A percentile compares a stretch with the other conserved stretches of the same genome.
These are phyloP conservation scores for Colletotrichum sp. DNA, from an alignment of 2,329 filamentous ascomycete genomes.

Conservation along the genomic window DNA sequence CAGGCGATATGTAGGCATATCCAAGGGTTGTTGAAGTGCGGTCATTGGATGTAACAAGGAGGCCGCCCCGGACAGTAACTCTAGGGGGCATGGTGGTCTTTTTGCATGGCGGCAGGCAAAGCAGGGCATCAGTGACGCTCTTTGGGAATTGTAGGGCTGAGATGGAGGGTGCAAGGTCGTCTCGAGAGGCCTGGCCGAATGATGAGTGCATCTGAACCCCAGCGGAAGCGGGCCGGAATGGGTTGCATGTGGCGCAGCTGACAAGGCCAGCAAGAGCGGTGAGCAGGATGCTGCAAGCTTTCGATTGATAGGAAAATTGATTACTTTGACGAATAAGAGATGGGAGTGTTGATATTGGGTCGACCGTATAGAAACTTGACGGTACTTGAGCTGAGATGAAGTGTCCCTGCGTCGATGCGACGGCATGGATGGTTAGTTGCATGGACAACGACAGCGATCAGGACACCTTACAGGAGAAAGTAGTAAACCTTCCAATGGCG, in stretches of 20 bases:
- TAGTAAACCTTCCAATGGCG: not conserved
- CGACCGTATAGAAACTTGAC: not conserved
- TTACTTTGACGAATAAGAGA: not conserved
- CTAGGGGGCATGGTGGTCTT: not conserved
- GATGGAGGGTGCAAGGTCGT: not conserved
- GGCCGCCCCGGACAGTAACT: not conserved
- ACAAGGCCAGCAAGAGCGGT: slow-evolving; percentile 12
- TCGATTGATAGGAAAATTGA: not conserved
- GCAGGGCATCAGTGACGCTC: not conserved
- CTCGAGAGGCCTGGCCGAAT: not conserved
- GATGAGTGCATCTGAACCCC: slow-evolving; percentile 4
- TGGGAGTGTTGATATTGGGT: not conserved
- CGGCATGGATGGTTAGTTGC: not conserved
- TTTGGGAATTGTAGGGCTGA: slow-evolving; percentile 14
- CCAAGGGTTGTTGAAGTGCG: not conserved
- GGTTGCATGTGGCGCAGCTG: slow-evolving; percentile 16
- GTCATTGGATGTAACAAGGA: not conserved
- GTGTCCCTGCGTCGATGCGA: not conserved
- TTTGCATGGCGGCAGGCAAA: not conserved
- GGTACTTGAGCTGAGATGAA: not conserved
- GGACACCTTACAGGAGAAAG: not conserved
- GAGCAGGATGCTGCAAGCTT: slow-evolving; percentile 5
- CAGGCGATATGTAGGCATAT: slow-evolving; percentile 2
- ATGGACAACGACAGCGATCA: not conserved
- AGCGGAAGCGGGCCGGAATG: slow-evolving; percentile 8